Conservation (phyloP, 2,329 filamentous ascomycete species). For the Fusarium sp. region DNA sequence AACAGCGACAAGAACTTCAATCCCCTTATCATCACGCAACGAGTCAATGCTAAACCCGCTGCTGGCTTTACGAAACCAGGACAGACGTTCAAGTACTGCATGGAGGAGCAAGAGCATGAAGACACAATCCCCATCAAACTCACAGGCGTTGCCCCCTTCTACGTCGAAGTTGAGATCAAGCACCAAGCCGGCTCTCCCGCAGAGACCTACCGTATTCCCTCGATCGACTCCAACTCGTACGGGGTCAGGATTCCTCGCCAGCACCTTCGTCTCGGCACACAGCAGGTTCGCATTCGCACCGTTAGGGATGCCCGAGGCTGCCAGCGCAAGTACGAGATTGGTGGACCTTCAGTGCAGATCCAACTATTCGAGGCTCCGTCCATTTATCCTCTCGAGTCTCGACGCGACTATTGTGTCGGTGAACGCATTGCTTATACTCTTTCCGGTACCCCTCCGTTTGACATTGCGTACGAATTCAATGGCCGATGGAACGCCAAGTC, state of each 20-base stretch:
- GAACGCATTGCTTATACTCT: conserved; percentile 94
- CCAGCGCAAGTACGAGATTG: conserved; percentile 77
- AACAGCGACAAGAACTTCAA: conserved; percentile 75
- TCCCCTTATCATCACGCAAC: conserved; percentile 79
- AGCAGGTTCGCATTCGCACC: conserved; percentile 87
- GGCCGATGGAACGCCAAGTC: conserved; percentile 83
- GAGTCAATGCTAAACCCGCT: conserved; percentile 83
- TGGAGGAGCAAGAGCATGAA: conserved; percentile 81
- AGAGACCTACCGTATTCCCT: conserved; percentile 83
- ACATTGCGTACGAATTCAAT: conserved; percentile 91
- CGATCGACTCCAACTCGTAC: conserved; percentile 79
- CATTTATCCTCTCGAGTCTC: conserved; percentile 86
- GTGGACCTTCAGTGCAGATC: conserved; percentile 83
- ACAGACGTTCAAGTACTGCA: conserved; percentile 95
- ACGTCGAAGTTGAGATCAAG: conserved; percentile 91
- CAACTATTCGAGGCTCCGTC: conserved; percentile 93
- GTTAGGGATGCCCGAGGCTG: conserved; percentile 90
- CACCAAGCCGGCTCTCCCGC: conserved; percentile 84
- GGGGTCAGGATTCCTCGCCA: conserved; percentile 86
- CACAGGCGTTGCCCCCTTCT: conserved; percentile 86
- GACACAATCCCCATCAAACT: conserved; percentile 90
- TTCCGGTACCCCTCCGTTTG: conserved; percentile 90
- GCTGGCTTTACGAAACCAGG: conserved; percentile 87
- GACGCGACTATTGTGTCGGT: conserved; percentile 92
- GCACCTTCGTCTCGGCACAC: conserved; percentile 87